These are phyloP conservation scores for Coemansia aciculifera DNA, from an alignment of 192 early-diverging fungal genomes.

Conservation along the genomic window DNA sequence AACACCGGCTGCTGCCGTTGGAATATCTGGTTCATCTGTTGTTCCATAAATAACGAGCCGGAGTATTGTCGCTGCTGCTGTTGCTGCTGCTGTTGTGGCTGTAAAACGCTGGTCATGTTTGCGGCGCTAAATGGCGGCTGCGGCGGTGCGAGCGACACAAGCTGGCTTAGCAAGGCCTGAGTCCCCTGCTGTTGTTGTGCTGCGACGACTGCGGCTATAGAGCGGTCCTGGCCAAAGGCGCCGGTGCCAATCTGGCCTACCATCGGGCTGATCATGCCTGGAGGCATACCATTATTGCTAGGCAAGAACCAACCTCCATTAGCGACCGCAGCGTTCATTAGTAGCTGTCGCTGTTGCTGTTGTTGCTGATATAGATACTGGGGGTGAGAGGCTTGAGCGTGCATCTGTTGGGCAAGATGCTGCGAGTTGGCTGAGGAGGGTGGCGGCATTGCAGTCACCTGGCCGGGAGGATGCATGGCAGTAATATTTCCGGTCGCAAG, in stretches of 20 bases:
- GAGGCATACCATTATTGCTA: background rate
- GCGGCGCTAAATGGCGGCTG: background rate
- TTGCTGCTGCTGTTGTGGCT: background rate
- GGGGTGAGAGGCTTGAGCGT: conserved; percentile 3
- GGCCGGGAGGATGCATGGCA: conserved; percentile 15
- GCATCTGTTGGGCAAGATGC: conserved; percentile 10
- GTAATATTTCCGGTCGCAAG: conserved; percentile 8
- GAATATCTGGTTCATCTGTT: background rate
- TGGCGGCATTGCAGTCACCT: conserved; percentile 5
- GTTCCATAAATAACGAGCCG: background rate
- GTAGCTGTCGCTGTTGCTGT: conserved; percentile 7
- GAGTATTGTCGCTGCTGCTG: background rate
- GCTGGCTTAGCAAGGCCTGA: conserved; percentile 1
- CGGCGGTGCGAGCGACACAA: background rate
- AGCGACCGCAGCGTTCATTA: conserved; percentile 1
- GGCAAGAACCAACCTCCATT: background rate
- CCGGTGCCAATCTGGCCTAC: background rate
- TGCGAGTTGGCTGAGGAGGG: background rate
- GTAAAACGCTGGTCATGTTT: background rate
- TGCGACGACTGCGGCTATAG: conserved; percentile 3
- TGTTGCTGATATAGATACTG: conserved; percentile 27
- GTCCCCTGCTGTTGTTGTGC: conserved; percentile 2
- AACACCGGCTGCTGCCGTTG: background rate
- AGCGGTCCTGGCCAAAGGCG: conserved; percentile 6
- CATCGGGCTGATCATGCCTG: background rate